Base-by-base conservation (phyloP, 2,329 filamentous ascomycete species). In the Fusarium bactridioides region DNA sequence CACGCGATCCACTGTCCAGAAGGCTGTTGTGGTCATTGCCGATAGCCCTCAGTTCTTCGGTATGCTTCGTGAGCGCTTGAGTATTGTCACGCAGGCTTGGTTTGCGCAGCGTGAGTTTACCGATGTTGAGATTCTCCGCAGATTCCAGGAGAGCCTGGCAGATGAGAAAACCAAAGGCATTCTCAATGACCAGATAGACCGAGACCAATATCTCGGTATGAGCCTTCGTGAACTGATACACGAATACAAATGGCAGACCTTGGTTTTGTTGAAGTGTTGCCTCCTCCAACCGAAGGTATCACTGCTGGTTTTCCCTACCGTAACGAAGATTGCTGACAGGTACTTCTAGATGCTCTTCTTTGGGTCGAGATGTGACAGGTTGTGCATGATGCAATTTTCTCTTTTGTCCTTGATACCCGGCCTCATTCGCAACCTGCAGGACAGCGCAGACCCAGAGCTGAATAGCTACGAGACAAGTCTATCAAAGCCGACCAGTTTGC, bases 371-470 rank as follows among this genome's bases (percentile, higher is more conserved):
- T 98, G 96, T 82, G 96, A 99, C 82, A 89, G 93, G 73, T 85
- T 99, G 75, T 99, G 96, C 88, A 97, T 98, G 93, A 95, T 97
- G 83, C 96, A 99, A 82, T 99, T 98, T 84, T 96, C 95, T 47
- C 88, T 99, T 50, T 92, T 99, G 76, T 98, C 95, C 59, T 86
- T 99, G 78, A 97, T 99, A 84, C 96, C 96, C 51, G 94, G 95
- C 67, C 89, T 99, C 64, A 91, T 98, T 78, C 91, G 94, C 78
- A 94, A 93, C 77, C 88, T 99, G n/a, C 92, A 97, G 82, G 96
- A 99, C 83, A 97, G 94, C 77, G 95, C 96, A 55, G 94, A 97
- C 79, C 96, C 96, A n/a, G 92, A 95, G 48, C 89, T 98, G 80
- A 92, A 98, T 81, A 91, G 83, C 66, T 95, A 96, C 80, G 93